Evolutionary conservation across 2,329 filamentous ascomycete species (phyloP), one percentile per base, ranked within the genome.

Genomic region (Penicillium glabrum): DNA sequence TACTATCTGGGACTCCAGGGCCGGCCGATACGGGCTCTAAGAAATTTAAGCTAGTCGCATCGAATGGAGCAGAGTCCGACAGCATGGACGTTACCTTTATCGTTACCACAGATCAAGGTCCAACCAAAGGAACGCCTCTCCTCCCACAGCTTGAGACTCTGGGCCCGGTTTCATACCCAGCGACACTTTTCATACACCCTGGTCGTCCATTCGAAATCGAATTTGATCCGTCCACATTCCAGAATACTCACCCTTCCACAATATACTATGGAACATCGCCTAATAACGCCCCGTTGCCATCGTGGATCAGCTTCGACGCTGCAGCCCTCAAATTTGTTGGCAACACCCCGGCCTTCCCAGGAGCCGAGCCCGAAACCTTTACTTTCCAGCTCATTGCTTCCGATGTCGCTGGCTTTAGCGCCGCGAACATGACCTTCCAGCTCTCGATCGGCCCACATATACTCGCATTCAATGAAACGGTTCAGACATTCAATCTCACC

Each of bases 241-340:
- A 78, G n/a, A 75, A 82, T 43, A 74, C 77, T 0, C 76, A 79
- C 3, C 73, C 75, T 16, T 80, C 87, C 50, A 85, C 86, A 24
- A 77, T 77, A 56, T 96, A 92, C 72, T 93, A 95, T 69, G 90
- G 90, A 9, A 86, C 89, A 3, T 89, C 90, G 4, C 81, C 80
- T 5, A 84, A 93, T 67, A 89, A 90, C 67, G 90, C 89, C n/a
- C 91, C 92, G 35, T 77, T 96, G 35, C 92, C 92, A 21, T 87
- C 91, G 0, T 96, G 92, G 92, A 78, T 96, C 45, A 77, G 77
- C n/a, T 96, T 96, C 67, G 83, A 95, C 63, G 69, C 82, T 1
- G 70, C 70, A 2, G 79, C 74, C 0, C 76, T 96, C 39, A 81
- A 80, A 0, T 96, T 96, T 65, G 84, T 83, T 1, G 92, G 92